phyloP scores from a whole-genome alignment of 495 filamentous ascomycete species.

The Daldinia grandis region DNA sequence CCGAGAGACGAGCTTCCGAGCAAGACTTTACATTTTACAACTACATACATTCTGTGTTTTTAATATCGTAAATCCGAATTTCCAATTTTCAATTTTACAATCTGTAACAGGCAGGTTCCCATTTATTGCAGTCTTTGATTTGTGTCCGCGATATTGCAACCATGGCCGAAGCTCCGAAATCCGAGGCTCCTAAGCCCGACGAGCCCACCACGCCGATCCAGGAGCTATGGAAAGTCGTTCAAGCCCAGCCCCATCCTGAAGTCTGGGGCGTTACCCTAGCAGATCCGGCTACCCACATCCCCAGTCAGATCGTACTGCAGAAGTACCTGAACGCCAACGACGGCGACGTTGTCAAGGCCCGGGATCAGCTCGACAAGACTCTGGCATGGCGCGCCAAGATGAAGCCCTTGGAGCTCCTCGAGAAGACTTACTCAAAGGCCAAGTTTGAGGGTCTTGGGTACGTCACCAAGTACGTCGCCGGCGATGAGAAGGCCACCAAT shows the following conservation, averaged over 20 bases:
- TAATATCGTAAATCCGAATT: too few relatives aligned
- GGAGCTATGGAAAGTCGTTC: slow-evolving; percentile 50
- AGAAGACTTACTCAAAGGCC: slow-evolving; percentile 55
- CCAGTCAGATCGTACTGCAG: slow-evolving; percentile 82
- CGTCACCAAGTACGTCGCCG: slow-evolving; percentile 56
- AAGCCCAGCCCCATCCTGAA: slow-evolving; percentile 62
- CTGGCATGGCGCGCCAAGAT: slow-evolving; percentile 79
- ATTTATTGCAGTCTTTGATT: not conserved
- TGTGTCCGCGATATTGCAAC: not conserved
- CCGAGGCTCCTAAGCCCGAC: slow-evolving; percentile 37
- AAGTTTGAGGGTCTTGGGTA: slow-evolving; percentile 69
- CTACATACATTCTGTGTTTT: slow-evolving; percentile 14
- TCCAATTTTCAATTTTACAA: too few relatives aligned
- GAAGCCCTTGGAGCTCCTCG: slow-evolving; percentile 56
- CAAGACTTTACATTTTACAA: not conserved
- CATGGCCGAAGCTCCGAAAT: slow-evolving; percentile 22
- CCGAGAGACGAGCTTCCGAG: not conserved
- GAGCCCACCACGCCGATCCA: slow-evolving; percentile 41
- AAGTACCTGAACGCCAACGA: slow-evolving; percentile 92
- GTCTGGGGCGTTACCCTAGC: slow-evolving; percentile 79
- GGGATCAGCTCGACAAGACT: slow-evolving; percentile 77
- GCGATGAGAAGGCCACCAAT: slow-evolving; percentile 38
- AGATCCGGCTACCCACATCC: slow-evolving; percentile 64
- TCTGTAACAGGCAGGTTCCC: not conserved
- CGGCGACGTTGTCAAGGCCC: slow-evolving; percentile 74